Evolutionary conservation across 192 early-diverging fungal genomes (phyloP).

Genomic region (Backusella psychrophila): DNA sequence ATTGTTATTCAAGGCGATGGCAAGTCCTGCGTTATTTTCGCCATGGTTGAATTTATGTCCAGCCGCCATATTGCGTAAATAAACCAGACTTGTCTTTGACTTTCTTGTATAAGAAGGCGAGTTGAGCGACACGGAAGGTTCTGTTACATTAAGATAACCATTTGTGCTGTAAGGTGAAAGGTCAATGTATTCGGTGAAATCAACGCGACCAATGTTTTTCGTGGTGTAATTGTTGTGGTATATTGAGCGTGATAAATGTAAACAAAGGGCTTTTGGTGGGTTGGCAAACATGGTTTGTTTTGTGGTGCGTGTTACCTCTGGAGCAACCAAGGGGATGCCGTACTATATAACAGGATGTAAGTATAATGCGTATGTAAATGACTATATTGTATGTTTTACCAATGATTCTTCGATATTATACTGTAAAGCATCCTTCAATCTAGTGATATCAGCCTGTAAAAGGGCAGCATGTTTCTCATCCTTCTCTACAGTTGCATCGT

Average conservation of each 20-base stretch:
- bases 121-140: slow-evolving; percentile 13
- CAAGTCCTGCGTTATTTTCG: background rate
- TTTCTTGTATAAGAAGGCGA: background rate
- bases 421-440: slow-evolving; percentile 37
- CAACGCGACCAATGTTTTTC: slow-evolving; percentile 78
- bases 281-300: slow-evolving; percentile 87
- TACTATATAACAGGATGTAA: slow-evolving; percentile 14
- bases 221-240: slow-evolving; percentile 56
- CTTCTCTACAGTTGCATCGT: slow-evolving; percentile 10
- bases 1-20: slow-evolving; percentile 6
- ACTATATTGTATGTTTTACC: slow-evolving; percentile 28
- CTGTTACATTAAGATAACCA: slow-evolving; percentile 41
- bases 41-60: background rate
- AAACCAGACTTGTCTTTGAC: slow-evolving; percentile 27
- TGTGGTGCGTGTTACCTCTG: slow-evolving; percentile 44
- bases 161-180: slow-evolving; percentile 73
- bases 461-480: background rate
- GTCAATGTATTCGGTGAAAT: slow-evolving; percentile 72
- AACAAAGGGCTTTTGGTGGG: slow-evolving; percentile 72
- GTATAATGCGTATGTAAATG: background rate
- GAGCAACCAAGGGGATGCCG: slow-evolving; percentile 31
- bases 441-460: slow-evolving; percentile 32
- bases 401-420: slow-evolving; percentile 41
- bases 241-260: slow-evolving; percentile 88
- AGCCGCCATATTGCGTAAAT: slow-evolving; percentile 27